Evolutionary conservation across 108 stramenopile genomes (phyloP), one percentile per base, ranked within the genome.

Genomic region (Fragilariopsis cylindrus): DNA sequence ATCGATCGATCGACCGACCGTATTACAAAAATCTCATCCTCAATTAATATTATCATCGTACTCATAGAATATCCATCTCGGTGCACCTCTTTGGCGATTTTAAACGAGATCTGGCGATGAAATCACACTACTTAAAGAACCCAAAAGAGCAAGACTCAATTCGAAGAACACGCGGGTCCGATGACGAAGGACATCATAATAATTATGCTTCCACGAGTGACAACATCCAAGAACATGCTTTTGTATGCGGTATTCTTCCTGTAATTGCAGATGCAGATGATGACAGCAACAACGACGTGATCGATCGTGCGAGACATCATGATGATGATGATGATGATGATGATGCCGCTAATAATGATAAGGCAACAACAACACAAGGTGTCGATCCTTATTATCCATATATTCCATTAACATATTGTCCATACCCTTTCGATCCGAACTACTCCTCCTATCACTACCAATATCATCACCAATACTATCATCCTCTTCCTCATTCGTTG

Each of bases 1-100:
- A 30, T 30, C 30, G 30, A 30, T 30, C 30, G 30, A 30, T 30
- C 2, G 30, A 30, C 30, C 30, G 30, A 30, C 30, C 30, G 30
- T 30, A 30, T 30, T 30, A 30, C 30, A 30, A 30, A 30, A 30
- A 30, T 30, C 30, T 30, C 30, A 30, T 30, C 30, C 30, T 30
- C 30, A 30, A 30, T 30, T 30, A 30, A 30, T 30, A 30, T 30
- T 30, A 30, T 30, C 30, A 30, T 30, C 30, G 30, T 2, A 30
- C 30, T 30, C 30, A 30, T 30, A 30, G 0, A 30, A 30, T 30
- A 30, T 30, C 30, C 30, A 30, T 30, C 30, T 13, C 50, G 50
- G 62, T 44, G 62, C 62, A 63, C 62, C 62, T 47, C 62, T 63
- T 63, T 63, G 62, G 62, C 62, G 62, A 63, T 43, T 63, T 63